Percentiles rank a stretch among this genome's conserved stretches.
These are phyloP conservation scores for Eleusine indica DNA, from an alignment of 176 grass and related monocot genomes.

Conservation along the genomic window DNA sequence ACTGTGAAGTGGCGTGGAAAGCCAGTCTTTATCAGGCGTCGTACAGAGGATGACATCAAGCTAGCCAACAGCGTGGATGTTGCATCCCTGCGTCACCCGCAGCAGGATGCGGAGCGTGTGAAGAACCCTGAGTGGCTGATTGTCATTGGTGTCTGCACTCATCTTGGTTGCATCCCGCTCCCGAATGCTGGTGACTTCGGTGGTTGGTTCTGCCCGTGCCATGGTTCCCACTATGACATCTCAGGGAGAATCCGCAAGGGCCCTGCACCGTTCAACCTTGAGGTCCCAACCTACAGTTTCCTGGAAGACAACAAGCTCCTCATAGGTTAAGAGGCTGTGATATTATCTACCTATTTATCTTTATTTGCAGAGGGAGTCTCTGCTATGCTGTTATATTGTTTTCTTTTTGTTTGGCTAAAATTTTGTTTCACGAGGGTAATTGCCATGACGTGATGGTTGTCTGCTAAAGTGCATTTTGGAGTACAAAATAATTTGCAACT, in stretches of 20 bases:
- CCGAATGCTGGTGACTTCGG: conserved; percentile 87
- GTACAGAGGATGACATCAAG: conserved; percentile 83
- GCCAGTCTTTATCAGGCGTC: conserved; percentile 81
- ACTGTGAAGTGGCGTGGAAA: conserved; percentile 97
- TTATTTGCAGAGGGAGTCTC: conserved; percentile 31
- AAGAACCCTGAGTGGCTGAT: conserved; percentile 88
- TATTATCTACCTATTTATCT: background rate
- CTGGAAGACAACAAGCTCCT: conserved; percentile 86
- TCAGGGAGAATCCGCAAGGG: conserved; percentile 90
- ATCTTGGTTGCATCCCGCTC: conserved; percentile 87
- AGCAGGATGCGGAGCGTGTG: conserved; percentile 69
- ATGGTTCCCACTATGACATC: conserved; percentile 87
- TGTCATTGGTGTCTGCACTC: conserved; percentile 87
- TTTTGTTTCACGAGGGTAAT: conserved; percentile 42
- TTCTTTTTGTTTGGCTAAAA: conserved; percentile 27
- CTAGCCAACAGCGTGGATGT: conserved; percentile 81
- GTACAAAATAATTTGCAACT: conserved; percentile 59
- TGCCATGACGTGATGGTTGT: conserved; percentile 3
- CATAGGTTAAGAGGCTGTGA: conserved; percentile 56
- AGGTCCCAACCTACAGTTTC: conserved; percentile 89
- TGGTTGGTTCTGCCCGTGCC: conserved; percentile 94
- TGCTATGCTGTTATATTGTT: conserved; percentile 44
- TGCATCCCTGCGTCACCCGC: conserved; percentile 68
- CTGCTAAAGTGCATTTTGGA: conserved; percentile 33
- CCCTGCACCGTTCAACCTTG: conserved; percentile 77